Evolutionary conservation across 306 rosid genomes (phyloP).

Genomic region (Rosa rugosa): DNA sequence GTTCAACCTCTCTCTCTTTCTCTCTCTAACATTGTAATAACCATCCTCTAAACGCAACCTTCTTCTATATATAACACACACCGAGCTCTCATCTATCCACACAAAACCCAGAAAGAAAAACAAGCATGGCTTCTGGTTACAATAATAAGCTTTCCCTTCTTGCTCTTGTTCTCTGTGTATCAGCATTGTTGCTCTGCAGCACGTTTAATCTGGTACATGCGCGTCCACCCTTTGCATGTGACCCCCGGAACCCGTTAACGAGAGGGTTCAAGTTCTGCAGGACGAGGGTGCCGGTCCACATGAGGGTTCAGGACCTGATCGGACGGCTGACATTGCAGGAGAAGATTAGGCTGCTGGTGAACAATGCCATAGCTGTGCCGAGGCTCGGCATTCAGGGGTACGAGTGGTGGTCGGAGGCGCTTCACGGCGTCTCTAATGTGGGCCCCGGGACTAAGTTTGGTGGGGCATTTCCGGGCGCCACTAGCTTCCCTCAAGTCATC

Average conservation of each 20-base stretch:
- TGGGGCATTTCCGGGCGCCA: conserved; percentile 77
- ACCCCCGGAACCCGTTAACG: conserved; percentile 59
- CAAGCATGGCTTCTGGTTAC: not conserved
- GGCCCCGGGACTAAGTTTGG: conserved; percentile 92
- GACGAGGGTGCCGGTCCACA: conserved; percentile 38
- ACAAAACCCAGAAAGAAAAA: not conserved
- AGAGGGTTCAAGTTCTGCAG: conserved; percentile 55
- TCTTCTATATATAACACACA: not conserved
- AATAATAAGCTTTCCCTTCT: not conserved
- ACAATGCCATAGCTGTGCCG: conserved; percentile 69
- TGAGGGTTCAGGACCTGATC: conserved; percentile 68
- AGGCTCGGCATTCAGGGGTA: conserved; percentile 78
- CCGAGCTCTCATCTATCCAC: not conserved
- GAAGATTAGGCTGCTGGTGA: conserved; percentile 72
- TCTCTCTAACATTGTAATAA: not conserved
- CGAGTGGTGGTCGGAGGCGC: conserved; percentile 91
- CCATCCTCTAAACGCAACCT: conserved; percentile 30
- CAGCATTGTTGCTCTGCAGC: not conserved
- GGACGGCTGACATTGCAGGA: conserved; percentile 72
- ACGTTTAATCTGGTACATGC: conserved; percentile 23
- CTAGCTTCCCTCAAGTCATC: conserved; percentile 96
- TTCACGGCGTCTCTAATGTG: conserved; percentile 84
- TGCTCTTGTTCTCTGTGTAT: not conserved
- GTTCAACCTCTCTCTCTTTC: not conserved
- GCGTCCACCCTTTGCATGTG: conserved; percentile 73